phyloP scores from a whole-genome alignment of 2,329 filamentous ascomycete species.

The Colletotrichum chrysophilum region DNA sequence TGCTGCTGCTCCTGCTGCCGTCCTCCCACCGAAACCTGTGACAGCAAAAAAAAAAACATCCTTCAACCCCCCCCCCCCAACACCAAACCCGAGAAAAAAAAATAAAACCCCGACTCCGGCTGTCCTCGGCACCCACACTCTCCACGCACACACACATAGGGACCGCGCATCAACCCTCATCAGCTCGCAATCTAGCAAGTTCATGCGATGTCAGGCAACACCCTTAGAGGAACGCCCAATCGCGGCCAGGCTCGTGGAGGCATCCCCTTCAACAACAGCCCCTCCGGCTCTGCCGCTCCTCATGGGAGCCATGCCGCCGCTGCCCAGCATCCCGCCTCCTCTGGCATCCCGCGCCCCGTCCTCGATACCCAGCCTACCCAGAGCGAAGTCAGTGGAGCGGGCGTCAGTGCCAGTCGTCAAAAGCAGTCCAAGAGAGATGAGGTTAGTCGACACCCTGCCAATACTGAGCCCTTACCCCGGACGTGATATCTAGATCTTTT shows the following conservation, averaged over 20 bases:
- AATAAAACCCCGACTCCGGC: background rate
- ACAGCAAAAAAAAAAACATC: background rate
- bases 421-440: slow-evolving; percentile 99
- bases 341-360: slow-evolving; percentile 76
- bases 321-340: slow-evolving; percentile 36
- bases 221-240: slow-evolving; percentile 73
- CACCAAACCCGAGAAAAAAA: background rate
- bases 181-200: slow-evolving; percentile 45
- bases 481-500: background rate
- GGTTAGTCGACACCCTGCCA: slow-evolving; percentile 62
- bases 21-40: background rate
- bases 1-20: background rate
- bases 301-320: background rate
- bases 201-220: slow-evolving; percentile 61
- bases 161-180: slow-evolving; percentile 15
- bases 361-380: slow-evolving; percentile 62
- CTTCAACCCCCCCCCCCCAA: background rate
- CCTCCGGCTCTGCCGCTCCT: slow-evolving; percentile 27
- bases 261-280: slow-evolving; percentile 67
- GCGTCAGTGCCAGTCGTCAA: slow-evolving; percentile 90
- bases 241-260: slow-evolving; percentile 63
- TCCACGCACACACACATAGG: background rate
- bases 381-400: slow-evolving; percentile 67
- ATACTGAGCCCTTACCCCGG: background rate
- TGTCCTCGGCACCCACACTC: slow-evolving; percentile 10